Percentiles rank a stretch among this genome's conserved stretches.
Conservation (phyloP, 805 yeast genomes). For the Saccharomycopsis sp. region DNA sequence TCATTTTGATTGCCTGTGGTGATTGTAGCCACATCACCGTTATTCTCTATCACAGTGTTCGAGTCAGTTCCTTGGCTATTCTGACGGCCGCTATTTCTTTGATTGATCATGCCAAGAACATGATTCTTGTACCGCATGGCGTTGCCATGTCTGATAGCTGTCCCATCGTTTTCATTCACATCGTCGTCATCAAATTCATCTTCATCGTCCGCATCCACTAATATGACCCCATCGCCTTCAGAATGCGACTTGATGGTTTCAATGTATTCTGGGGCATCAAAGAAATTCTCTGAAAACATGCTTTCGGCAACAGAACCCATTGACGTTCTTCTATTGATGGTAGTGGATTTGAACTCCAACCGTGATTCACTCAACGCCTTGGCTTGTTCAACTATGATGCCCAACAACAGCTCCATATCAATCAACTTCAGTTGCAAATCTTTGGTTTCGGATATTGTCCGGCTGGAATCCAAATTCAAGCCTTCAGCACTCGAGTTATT, state of each 20-base stretch:
- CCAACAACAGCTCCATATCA: no score
- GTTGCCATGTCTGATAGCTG: constrained; percentile 11
- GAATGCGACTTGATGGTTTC: constrained; percentile 34
- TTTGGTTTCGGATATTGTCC: no score
- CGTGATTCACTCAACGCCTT: no score
- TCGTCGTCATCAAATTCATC: constrained; percentile 23
- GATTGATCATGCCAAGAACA: constrained; percentile 14
- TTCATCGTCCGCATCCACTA: constrained; percentile 32
- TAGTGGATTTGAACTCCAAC: not conserved
- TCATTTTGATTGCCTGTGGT: constrained; percentile 1
- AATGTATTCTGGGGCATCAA: constrained; percentile 62
- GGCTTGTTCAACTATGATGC: no score
- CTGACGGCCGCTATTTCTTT: constrained; percentile 2
- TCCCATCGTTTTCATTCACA: constrained; percentile 22
- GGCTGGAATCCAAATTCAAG: no score
- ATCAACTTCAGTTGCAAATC: no score
- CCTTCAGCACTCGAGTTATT: no score
- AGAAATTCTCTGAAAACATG: constrained; percentile 44
- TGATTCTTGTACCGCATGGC: constrained; percentile 13
- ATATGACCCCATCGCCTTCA: constrained; percentile 45
- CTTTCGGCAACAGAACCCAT: constrained; percentile 6
- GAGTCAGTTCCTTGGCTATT: not conserved
- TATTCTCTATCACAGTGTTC: no score
- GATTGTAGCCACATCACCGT: constrained; percentile 23
- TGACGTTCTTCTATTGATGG: constrained; percentile 1